Evolutionary conservation across 176 grass and related monocot genomes (phyloP).

Genomic region (Oryza brachyantha): DNA sequence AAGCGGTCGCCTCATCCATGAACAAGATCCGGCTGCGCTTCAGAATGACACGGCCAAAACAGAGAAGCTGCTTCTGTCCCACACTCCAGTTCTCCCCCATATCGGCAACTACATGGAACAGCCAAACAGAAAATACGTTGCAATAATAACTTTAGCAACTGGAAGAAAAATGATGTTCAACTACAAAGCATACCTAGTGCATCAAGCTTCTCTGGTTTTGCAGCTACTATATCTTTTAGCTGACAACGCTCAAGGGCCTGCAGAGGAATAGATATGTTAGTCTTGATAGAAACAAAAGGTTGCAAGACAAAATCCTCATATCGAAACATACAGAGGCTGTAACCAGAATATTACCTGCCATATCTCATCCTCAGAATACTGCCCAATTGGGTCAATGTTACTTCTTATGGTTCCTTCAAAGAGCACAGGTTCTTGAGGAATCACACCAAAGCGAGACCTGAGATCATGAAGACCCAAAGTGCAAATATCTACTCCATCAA

Average conservation of each 20-base stretch:
- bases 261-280: conserved; percentile 13
- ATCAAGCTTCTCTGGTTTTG: conserved; percentile 87
- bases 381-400: conserved; percentile 90
- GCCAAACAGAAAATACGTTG: not conserved
- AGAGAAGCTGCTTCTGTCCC: conserved; percentile 92
- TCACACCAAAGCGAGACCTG: conserved; percentile 85
- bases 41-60: conserved; percentile 72
- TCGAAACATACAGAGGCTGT: conserved; percentile 14
- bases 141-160: not conserved
- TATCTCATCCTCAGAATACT: conserved; percentile 84
- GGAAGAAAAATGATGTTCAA: not conserved
- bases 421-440: conserved; percentile 93
- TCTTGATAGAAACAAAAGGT: not conserved
- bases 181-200: conserved; percentile 55
- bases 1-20: conserved; percentile 95
- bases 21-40: conserved; percentile 74
- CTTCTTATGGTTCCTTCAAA: conserved; percentile 90
- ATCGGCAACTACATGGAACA: conserved; percentile 56
- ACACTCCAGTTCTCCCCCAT: conserved; percentile 98
- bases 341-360: conserved; percentile 63
- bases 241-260: conserved; percentile 82
- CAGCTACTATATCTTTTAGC: conserved; percentile 71
- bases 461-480: conserved; percentile 86
- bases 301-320: not conserved
- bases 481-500: conserved; percentile 75